A percentile compares a stretch with the other conserved stretches of the same genome.
Conservation (phyloP, 208 protist species). For the Acanthamoeba triangularis region DNA sequence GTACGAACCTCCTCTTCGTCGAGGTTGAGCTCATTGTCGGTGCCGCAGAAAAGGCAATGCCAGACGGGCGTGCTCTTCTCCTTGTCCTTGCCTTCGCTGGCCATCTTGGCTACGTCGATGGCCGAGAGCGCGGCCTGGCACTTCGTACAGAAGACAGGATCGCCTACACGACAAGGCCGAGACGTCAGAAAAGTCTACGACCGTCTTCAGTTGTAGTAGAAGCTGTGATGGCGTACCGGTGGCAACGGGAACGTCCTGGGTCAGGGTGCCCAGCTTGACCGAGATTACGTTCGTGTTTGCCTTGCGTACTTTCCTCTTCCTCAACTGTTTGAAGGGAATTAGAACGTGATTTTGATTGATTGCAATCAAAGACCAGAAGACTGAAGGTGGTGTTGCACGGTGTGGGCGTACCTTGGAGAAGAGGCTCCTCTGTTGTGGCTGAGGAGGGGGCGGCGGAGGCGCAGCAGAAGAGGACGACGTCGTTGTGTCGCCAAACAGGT, state of each 20-base stretch:
- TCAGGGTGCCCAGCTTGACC: conserved; percentile 68
- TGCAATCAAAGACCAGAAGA: no score
- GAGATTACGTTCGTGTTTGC: conserved; percentile 74
- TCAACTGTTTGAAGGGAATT: no score
- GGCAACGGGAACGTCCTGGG: conserved; percentile 49
- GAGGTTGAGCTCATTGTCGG: conserved; percentile 25
- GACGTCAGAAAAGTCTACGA: no score
- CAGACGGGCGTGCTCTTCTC: not conserved
- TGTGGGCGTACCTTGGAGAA: not conserved
- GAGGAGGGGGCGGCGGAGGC: not conserved
- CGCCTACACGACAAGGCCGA: no score
- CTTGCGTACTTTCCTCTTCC: conserved; percentile 51
- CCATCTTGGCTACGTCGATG: conserved; percentile 44
- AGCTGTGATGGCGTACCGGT: not conserved
- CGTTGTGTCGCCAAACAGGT: not conserved
- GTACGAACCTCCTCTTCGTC: conserved; percentile 50
- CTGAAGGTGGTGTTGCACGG: no score
- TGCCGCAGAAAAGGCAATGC: conserved; percentile 27
- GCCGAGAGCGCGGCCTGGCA: conserved; percentile 33
- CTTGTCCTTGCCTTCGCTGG: not conserved
- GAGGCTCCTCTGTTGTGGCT: not conserved
- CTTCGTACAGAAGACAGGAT: conserved; percentile 43
- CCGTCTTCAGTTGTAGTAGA: no score
- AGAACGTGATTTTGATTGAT: no score
- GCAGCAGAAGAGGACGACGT: not conserved